Evolutionary conservation across 2,329 filamentous ascomycete species (phyloP).

Genomic region (Alternaria consortialis): DNA sequence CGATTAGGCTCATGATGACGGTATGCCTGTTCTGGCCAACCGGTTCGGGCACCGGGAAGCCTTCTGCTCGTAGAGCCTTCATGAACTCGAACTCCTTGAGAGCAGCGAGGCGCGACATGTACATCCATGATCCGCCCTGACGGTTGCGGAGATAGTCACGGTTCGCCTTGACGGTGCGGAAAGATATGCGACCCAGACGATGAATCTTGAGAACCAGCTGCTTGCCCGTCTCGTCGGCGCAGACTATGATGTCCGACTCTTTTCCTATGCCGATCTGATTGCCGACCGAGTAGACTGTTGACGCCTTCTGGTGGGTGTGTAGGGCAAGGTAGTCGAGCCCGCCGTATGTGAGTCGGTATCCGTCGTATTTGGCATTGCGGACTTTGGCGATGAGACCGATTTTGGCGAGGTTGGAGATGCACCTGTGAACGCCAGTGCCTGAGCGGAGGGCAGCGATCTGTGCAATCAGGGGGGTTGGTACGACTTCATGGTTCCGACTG

Average conservation of each 20-base stretch:
- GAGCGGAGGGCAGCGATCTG: constrained; percentile 80
- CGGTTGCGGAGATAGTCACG: constrained; percentile 91
- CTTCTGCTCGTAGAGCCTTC: constrained; percentile 82
- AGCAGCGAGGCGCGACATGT: constrained; percentile 90
- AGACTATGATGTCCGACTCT: constrained; percentile 95
- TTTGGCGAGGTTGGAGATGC: constrained; percentile 92
- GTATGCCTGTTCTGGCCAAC: constrained; percentile 92
- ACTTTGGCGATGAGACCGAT: constrained; percentile 88
- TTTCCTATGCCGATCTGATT: constrained; percentile 96
- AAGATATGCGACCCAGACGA: constrained; percentile 92
- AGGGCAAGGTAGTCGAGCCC: constrained; percentile 97
- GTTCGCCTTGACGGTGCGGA: constrained; percentile 94
- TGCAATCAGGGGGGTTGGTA: constrained; percentile 88
- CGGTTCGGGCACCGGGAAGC: constrained; percentile 89
- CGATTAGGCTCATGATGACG: constrained; percentile 92
- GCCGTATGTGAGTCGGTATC: constrained; percentile 95
- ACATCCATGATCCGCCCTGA: constrained; percentile 92
- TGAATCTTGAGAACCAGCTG: constrained; percentile 95
- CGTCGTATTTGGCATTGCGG: constrained; percentile 97
- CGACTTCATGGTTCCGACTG: constrained; percentile 95
- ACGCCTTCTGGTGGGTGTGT: constrained; percentile 83
- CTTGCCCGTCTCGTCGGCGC: constrained; percentile 78
- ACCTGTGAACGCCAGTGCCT: constrained; percentile 79
- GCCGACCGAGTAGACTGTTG: constrained; percentile 88
- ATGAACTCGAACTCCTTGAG: constrained; percentile 96